Evolutionary conservation across 1,284 basidiomycete genomes (phyloP).

Genomic region (Cystobasidium sp.): DNA sequence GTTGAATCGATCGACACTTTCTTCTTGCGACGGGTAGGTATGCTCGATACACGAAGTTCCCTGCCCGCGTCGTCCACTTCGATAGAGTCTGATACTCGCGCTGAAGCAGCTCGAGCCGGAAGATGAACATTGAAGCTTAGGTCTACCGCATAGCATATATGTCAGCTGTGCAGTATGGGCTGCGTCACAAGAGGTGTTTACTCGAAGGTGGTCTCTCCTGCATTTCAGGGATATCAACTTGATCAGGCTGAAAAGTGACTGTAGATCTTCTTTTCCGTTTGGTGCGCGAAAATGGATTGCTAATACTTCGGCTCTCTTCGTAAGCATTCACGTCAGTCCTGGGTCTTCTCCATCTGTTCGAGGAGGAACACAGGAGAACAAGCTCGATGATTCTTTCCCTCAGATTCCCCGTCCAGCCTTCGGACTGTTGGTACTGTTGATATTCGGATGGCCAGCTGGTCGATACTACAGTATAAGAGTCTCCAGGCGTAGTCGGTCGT

Average conservation of each 20-base stretch:
- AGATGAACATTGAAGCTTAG: slow-evolving; percentile 17
- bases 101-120: background rate
- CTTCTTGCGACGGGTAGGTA: slow-evolving; percentile 13
- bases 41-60: slow-evolving; percentile 16
- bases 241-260: background rate
- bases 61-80: background rate
- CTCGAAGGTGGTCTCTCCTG: slow-evolving; percentile 12
- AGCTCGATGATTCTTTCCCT: slow-evolving; percentile 14
- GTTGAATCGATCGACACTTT: slow-evolving; percentile 7
- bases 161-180: background rate
- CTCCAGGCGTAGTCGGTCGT: background rate
- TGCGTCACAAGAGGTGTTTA: background rate
- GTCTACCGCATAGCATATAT: background rate
- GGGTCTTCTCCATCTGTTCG: slow-evolving; percentile 20
- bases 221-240: background rate
- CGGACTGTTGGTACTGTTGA: background rate
- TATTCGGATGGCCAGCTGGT: background rate
- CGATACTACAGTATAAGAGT: slow-evolving; percentile 16
- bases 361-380: slow-evolving; percentile 23
- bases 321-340: background rate
- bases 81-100: background rate
- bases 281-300: background rate
- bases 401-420: slow-evolving; percentile 13
- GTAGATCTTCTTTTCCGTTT: slow-evolving; percentile 5
- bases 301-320: background rate